Evolutionary conservation across 305 asterid genomes (phyloP).

Genomic region (Stenogyne calaminthoides): DNA sequence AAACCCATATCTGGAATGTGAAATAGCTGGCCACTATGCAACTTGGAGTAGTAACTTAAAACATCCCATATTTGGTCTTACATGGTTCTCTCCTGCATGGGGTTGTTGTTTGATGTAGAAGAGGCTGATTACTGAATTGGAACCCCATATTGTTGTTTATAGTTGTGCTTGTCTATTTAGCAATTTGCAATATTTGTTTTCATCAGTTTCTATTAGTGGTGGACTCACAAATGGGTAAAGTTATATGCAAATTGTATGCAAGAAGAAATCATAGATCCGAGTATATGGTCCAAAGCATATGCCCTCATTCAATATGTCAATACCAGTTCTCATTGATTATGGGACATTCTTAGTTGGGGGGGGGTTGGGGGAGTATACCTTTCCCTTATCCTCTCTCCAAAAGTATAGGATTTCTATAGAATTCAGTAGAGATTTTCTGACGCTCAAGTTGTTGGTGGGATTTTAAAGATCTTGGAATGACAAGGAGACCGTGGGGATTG

Average conservation of each 20-base stretch:
- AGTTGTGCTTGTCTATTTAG: not conserved
- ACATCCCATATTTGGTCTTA: not conserved
- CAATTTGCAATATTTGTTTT: slow-evolving; percentile 1
- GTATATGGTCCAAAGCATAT: slow-evolving; percentile 1
- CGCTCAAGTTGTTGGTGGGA: slow-evolving; percentile 1
- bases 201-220: slow-evolving; percentile 12
- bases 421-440: not conserved
- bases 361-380: not conserved
- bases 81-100: not conserved
- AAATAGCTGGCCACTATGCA: not conserved
- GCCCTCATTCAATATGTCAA: not conserved
- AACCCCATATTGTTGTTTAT: slow-evolving; percentile 12
- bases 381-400: not conserved
- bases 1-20: not conserved
- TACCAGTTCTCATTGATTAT: not conserved
- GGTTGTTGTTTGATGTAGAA: slow-evolving; percentile 1
- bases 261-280: not conserved
- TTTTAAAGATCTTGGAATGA: not conserved
- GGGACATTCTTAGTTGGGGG: not conserved
- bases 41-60: slow-evolving; percentile 5
- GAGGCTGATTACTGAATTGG: not conserved
- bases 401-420: not conserved
- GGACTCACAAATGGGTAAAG: slow-evolving; percentile 5
- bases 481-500: not conserved
- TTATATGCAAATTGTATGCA: not conserved